These are phyloP conservation scores for Phytophthora tubulina DNA, from an alignment of 352 stramenopile species.

Conservation along the genomic window DNA sequence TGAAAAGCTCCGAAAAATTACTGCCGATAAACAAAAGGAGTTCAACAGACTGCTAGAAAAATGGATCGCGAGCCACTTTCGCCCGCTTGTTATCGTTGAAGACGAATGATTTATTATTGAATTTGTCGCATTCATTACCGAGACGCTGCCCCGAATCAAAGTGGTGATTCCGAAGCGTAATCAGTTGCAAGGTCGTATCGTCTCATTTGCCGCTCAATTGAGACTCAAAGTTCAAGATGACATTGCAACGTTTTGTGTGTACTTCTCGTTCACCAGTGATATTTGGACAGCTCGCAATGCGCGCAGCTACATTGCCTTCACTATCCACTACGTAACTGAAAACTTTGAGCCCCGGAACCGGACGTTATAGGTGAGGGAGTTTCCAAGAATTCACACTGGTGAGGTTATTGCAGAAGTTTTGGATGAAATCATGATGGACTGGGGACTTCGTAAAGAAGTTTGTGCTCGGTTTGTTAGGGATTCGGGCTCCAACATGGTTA, in stretches of 20 bases:
- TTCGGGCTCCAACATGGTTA: conserved; percentile 12
- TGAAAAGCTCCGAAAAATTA: conserved; percentile 5
- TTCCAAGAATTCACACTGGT: conserved; percentile 10
- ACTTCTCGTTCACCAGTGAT: conserved; percentile 16
- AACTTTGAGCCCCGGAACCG: conserved; percentile 10
- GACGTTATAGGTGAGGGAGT: conserved; percentile 21
- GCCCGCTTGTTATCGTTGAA: conserved; percentile 14
- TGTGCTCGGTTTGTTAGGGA: neutral
- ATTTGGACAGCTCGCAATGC: conserved; percentile 25
- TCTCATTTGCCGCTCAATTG: conserved; percentile 6
- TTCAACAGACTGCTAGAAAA: conserved; percentile 13
- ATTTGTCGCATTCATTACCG: conserved; percentile 15
- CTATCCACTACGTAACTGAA: conserved; percentile 19
- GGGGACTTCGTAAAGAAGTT: neutral
- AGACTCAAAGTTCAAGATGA: neutral
- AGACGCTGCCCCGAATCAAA: conserved; percentile 1
- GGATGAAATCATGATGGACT: conserved; percentile 5
- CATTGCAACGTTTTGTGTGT: conserved; percentile 6
- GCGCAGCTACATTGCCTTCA: conserved; percentile 19
- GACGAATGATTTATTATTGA: conserved; percentile 23
- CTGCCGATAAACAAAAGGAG: neutral
- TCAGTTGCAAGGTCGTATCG: conserved; percentile 3
- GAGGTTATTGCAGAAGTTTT: neutral
- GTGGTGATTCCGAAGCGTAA: conserved; percentile 7
- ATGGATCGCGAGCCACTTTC: conserved; percentile 25